Evolutionary conservation across 2,329 filamentous ascomycete genomes (phyloP), one percentile per base, ranked within the genome.

Genomic region (Fusarium hostae): DNA sequence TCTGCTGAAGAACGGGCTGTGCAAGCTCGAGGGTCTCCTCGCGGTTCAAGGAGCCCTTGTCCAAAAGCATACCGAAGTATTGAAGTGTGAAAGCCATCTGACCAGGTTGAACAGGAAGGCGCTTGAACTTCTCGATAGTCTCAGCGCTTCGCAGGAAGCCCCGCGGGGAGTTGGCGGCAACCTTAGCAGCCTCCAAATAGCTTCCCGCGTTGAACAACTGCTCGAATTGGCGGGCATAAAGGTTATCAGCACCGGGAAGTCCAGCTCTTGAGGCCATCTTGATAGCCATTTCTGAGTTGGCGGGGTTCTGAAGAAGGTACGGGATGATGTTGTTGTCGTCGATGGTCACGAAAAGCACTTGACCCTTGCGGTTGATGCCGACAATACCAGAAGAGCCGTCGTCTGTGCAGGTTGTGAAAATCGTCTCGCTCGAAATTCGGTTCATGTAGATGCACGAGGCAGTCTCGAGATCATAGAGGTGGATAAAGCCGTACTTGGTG

Each of bases 381-480:
- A 99, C 89, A 70, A 99, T 92, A 76, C 97, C 97, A 48, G 92
- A 90, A 22, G 94, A 97, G 26, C 94, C 91, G 59, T 89, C 88
- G 80, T 99, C 96, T 39, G 91, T 85, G 50, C 94, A 92, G 24
- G 95, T 98, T 30, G 95, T 97, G 85, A 99, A 99, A 81, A 99
- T 98, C 30, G 96, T 99, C 81, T 99, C 96, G 86, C 94, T 97
- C 37, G 96, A 99, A 78, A 99, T 99, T 77, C 97, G 92, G 87
- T 99, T 99, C 94, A 99, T 97, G 89, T 98, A 99, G 80, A 99
- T 96, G 81, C 94, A 97, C 16, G 92, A 93, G 64, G 94, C 97
- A 11, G 93, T 96, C 86, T 99, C 97, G 63, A 99, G 90, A 79
- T 99, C 97, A 84, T 99, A 98, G 28, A 99, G 89, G 83, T 99